Evolutionary conservation across 108 stramenopile genomes (phyloP).

Genomic region (Pelagomonas calceolata): DNA sequence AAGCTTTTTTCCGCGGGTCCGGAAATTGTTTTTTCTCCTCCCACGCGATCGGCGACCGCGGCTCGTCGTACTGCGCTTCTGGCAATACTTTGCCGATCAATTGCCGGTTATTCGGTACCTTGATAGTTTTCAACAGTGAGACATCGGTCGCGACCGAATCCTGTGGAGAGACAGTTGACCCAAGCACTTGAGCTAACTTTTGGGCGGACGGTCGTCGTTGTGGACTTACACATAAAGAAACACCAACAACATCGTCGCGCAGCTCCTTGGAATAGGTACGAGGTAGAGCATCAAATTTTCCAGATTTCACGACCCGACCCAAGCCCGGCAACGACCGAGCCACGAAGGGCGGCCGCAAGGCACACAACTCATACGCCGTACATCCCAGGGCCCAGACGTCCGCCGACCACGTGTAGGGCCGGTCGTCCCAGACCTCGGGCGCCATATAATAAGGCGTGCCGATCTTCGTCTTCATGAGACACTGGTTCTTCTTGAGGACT

Average conservation of each 20-base stretch:
- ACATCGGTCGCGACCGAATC: too few relatives aligned
- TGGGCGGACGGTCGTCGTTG: too few relatives aligned
- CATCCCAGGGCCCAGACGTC: conserved; percentile 46
- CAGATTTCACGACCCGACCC: neutral
- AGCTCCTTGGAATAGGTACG: conserved; percentile 4
- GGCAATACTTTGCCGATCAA: too few relatives aligned
- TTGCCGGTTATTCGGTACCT: too few relatives aligned
- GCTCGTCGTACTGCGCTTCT: too few relatives aligned
- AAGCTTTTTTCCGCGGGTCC: too few relatives aligned
- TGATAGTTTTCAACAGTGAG: conserved; percentile 16
- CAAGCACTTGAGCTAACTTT: too few relatives aligned
- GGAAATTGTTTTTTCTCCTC: too few relatives aligned
- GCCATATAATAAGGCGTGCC: conserved; percentile 54
- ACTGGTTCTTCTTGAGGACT: conserved; percentile 11
- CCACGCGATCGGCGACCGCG: too few relatives aligned
- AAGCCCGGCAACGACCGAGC: conserved; percentile 15
- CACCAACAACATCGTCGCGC: neutral
- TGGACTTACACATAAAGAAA: too few relatives aligned
- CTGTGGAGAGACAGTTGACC: too few relatives aligned
- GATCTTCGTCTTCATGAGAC: conserved; percentile 29
- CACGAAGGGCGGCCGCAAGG: conserved; percentile 34
- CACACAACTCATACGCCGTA: conserved; percentile 38
- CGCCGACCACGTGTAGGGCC: conserved; percentile 36
- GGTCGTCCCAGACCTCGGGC: conserved; percentile 44
- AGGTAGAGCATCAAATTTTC: neutral